Conservation (phyloP, 2,329 filamentous ascomycete genomes). For the Diaporthe sp. region DNA sequence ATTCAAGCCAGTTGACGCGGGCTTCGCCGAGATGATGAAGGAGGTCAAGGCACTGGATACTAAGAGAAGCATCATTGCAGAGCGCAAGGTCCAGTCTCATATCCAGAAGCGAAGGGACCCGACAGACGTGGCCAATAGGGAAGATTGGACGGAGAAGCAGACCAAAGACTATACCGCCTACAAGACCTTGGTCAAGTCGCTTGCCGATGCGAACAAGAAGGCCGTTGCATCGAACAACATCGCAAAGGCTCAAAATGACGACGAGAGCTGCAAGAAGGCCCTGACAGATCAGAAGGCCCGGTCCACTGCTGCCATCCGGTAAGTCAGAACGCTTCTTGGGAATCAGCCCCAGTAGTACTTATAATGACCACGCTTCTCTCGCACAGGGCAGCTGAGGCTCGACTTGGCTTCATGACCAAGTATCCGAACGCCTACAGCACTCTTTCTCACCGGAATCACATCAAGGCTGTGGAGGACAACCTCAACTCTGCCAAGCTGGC, state of each 20-base stretch:
- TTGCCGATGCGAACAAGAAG: background rate
- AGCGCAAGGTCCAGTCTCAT: constrained; percentile 6
- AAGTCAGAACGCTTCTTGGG: background rate
- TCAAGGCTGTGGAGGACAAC: constrained; percentile 1
- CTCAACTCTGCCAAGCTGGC: background rate
- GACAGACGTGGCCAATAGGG: background rate
- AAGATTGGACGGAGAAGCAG: background rate
- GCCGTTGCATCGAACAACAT: background rate
- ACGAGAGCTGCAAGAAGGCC: background rate
- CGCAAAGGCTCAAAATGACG: background rate
- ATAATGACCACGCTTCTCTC: background rate
- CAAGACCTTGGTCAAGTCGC: background rate
- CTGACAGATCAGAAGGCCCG: background rate
- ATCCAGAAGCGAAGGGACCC: constrained; percentile 7
- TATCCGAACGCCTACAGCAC: background rate
- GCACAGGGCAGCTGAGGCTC: background rate
- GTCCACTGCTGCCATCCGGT: background rate
- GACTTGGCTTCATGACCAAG: background rate
- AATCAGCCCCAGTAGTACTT: fast-evolving
- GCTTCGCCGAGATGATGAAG: background rate
- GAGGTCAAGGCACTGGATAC: background rate
- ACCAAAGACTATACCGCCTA: background rate
- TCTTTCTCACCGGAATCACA: background rate
- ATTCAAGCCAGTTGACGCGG: background rate
- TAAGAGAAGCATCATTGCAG: background rate